These are phyloP conservation scores for Priceomyces melissophilus DNA, from an alignment of 805 yeast genomes.

Conservation along the genomic window DNA sequence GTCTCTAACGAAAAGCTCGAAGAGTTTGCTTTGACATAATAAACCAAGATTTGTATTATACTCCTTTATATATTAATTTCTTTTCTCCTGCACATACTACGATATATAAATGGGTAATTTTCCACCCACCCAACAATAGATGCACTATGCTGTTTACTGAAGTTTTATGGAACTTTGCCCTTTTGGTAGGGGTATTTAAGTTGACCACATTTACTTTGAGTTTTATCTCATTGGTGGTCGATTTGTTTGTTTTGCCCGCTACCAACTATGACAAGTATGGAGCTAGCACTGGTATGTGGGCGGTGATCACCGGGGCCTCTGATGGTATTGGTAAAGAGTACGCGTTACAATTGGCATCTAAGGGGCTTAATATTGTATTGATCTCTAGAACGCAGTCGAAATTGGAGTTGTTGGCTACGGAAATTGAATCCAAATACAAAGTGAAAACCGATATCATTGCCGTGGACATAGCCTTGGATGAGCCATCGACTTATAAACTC, in stretches of 20 bases:
- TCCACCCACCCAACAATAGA: not conserved
- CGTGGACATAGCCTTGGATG: constrained; percentile 72
- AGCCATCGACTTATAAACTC: constrained; percentile 50
- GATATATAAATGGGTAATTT: not conserved
- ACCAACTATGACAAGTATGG: constrained; percentile 67
- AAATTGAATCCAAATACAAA: constrained; percentile 53
- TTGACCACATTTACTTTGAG: constrained; percentile 50
- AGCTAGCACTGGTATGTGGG: constrained; percentile 73
- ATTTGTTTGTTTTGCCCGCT: constrained; percentile 62
- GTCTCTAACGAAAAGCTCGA: constrained; percentile 48
- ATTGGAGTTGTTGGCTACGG: constrained; percentile 61
- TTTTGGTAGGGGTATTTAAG: constrained; percentile 63
- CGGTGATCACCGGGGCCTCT: constrained; percentile 95
- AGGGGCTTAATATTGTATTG: constrained; percentile 78
- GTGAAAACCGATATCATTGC: constrained; percentile 68
- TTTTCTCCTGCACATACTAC: not conserved
- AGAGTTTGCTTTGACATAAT: constrained; percentile 40
- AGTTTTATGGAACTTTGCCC: constrained; percentile 26
- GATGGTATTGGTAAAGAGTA: constrained; percentile 97
- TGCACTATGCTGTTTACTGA: constrained; percentile 6
- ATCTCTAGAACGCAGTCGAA: constrained; percentile 83
- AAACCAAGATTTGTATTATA: too few species aligned
- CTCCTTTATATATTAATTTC: too few species aligned
- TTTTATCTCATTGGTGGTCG: constrained; percentile 51
- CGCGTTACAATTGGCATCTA: constrained; percentile 77